Base-by-base conservation (phyloP, 2,329 filamentous ascomycete species). In the Paraconiothyrium sp. region DNA sequence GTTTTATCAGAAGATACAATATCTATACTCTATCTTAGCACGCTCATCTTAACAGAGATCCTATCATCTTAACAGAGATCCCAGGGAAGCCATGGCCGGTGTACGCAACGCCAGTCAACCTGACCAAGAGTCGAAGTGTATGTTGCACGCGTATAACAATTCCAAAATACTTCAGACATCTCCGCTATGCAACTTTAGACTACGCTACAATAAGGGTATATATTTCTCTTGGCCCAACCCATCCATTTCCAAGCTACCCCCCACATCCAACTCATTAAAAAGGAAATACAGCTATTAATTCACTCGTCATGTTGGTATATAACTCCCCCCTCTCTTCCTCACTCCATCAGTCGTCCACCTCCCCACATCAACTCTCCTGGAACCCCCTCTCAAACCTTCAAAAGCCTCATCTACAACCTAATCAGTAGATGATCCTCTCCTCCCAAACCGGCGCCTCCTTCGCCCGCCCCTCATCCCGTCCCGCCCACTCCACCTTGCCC, bases 371-470 rank as follows among this genome's bases (percentile, higher is more conserved):
- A 10, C 3, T 37, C 4, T 46, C 20, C 7, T 8, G 20, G 20
- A 46, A 24, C 13, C 22, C 20, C 7, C 20, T 24, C 16, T 41
- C 3, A 9, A 37, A 41, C 16, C 14, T 16, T 7, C 14, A 7
- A 8, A 16, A 20, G 39, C 14, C n/a, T 30, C 27, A 30, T 30
- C 27, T 30, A 30, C 6, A 6, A 10, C 2, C 35, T 37, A 3
- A 22, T 60, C 75, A 79, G 65, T 79, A 79, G n/a, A 71, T 9
- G 20, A 78, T 69, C 37, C 65, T 67, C 51, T 78, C 77, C 57
- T 81, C 78, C 49, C 71, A 83, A 37, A 84, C 72, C 4, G 82
- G 82, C 37, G 81, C 79, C 62, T 81, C 75, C 50, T 77, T 75
- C 35, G 82, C 76, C 52, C 76, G 72, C 1, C 77, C 75, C 58